Evolutionary conservation across 352 stramenopile genomes (phyloP), one percentile per base, ranked within the genome.

Genomic region (Globisporangium echinulatum): DNA sequence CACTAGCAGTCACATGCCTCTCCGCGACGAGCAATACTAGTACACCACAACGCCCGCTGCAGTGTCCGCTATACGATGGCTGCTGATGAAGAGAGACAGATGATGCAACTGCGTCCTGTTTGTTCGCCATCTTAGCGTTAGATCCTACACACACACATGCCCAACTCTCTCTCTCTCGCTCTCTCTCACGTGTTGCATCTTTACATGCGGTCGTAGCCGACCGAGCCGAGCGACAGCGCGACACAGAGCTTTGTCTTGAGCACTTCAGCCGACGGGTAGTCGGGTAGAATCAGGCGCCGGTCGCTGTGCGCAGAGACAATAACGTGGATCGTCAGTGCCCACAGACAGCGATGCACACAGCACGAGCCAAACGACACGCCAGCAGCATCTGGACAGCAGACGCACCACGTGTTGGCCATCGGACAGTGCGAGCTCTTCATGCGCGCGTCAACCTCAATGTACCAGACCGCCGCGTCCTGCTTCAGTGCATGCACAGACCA

Each of bases 141-240:
- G 25, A 33, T 49, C 11, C 44, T 17, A n/a, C 44, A 19, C 14
- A 8, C 43, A 25, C 44, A 49, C 44, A 13, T 49, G 9, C 14
- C 10, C 46, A 25, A 13, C 9, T 17, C 44, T 49, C 44, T 9
- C 11, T 50, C 46, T 25, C n/a, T 19, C 11, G 33, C 46, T 25
- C n/a, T 25, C 46, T 33, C 46, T 43, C 39, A 5, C 39, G 10
- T 3, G 39, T 47, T 47, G 42, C 42, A n/a, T 25, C 46, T 68
- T 64, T 81, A 92, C 74, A 92, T 87, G 50, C 80, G 77, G 54
- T 92, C 80, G 56, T 90, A 92, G 14, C 83, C 83, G 37, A 90
- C 69, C 9, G 79, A 74, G 10, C 83, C 83, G 50, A 82, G 71
- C 42, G 80, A 68, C 4, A 92, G 57, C 5, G 83, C 80, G 17